Percentiles rank a stretch among this genome's conserved stretches.
These are phyloP conservation scores for Dillenia turbinata DNA, from an alignment of 164 flowering plant species.

Conservation along the genomic window DNA sequence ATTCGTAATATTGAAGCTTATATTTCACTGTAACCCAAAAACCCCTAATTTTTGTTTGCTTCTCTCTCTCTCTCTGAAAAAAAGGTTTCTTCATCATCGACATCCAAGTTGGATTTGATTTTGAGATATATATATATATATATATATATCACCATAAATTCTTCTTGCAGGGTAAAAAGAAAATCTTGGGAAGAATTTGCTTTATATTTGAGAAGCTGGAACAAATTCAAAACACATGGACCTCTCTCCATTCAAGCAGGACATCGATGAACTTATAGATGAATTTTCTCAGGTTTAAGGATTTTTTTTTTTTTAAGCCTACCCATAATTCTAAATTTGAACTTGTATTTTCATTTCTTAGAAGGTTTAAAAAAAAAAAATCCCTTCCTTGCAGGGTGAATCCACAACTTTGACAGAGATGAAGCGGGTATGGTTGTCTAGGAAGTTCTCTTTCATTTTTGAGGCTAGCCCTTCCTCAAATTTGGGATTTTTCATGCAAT, in stretches of 20 bases:
- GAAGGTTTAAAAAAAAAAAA: too few relatives aligned
- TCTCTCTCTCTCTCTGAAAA: too few relatives aligned
- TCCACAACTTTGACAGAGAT: slow-evolving; percentile 60
- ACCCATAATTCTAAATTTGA: neutral
- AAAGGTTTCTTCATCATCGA: too few relatives aligned
- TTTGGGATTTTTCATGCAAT: slow-evolving; percentile 73
- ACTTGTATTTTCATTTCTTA: neutral
- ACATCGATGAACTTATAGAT: slow-evolving; percentile 75
- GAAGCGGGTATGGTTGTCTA: slow-evolving; percentile 71
- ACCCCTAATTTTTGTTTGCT: too few relatives aligned
- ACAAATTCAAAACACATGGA: slow-evolving; percentile 28
- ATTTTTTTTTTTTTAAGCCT: neutral
- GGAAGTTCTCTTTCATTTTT: slow-evolving; percentile 72
- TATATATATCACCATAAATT: too few relatives aligned
- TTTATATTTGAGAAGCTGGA: too few relatives aligned
- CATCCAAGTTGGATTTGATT: too few relatives aligned
- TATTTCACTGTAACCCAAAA: too few relatives aligned
- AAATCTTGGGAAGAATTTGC: too few relatives aligned
- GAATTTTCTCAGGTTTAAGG: slow-evolving; percentile 55
- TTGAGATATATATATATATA: too few relatives aligned
- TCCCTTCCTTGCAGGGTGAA: slow-evolving; percentile 33
- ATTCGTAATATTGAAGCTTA: too few relatives aligned
- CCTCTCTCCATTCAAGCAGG: slow-evolving; percentile 57
- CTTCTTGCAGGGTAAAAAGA: too few relatives aligned
- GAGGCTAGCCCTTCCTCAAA: slow-evolving; percentile 67